Evolutionary conservation across 768 basidiomycete genomes (phyloP), one percentile per base, ranked within the genome.

Genomic region (Boletus rubescentipes): DNA sequence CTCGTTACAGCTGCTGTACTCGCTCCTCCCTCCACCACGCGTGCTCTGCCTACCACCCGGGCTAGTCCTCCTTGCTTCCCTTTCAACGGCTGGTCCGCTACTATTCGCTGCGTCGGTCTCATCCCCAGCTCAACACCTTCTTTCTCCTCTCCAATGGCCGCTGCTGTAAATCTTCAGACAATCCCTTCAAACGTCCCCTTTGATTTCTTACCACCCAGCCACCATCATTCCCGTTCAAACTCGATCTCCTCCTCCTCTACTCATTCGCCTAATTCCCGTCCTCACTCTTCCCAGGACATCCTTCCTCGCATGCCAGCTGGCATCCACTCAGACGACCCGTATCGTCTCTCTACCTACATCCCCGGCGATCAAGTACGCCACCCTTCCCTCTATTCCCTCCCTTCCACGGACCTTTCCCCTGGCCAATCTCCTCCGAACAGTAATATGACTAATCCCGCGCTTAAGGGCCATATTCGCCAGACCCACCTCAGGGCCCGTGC

Each of bases 401-500:
- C 72, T 20, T 66, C 73, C 46, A 55, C 68, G 31, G 77, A 74
- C 65, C 60, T 78, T 60, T 73, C 79, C 52, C 75, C 79, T 59
- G 73, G 69, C 55, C 80, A 87, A 75, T 87, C 86, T 8, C 85
- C 87, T 51, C 87, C 87, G n/a, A 88, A 85, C 70, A 80, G 83
- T 72, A 86, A 84, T 73, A 75, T 89, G 75, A 75, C 79, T 52
- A 90, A 87, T 73, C 83, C 87, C 54, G 82, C 86, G 49, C 78
- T 89, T 61, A 91, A 91, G 77, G 83, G 82, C 63, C 87, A 87
- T 63, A 79, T 86, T 60, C 86, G 88, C 60, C 83, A 84, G 29
- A 79, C 81, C 55, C 89, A 91, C 72, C 85, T 86, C 70, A 83
- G 91, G 60, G 89, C 89, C 60, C 85, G 91, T 60, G 86, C 81